Conservation (phyloP, 805 yeast species). For the Yamadazyma olivae region DNA sequence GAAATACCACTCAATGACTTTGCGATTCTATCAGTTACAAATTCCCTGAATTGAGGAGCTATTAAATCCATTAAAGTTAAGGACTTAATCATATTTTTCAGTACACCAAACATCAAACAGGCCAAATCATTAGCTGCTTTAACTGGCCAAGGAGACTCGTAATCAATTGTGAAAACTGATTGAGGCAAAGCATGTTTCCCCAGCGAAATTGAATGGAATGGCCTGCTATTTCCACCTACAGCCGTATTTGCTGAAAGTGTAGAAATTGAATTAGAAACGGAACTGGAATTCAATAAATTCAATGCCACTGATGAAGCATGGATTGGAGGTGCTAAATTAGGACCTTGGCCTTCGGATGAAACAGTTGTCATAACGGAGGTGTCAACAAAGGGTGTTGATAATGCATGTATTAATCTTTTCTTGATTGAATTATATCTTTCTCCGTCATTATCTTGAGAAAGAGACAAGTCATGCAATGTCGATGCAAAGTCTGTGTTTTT, state of each 20-base stretch:
- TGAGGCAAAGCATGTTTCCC: conserved; percentile 74
- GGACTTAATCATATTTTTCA: conserved; percentile 58
- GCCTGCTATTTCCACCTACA: conserved; percentile 29
- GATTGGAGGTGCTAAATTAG: conserved; percentile 18
- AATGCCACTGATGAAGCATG: conserved; percentile 33
- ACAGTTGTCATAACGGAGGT: conserved; percentile 27
- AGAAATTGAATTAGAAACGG: conserved; percentile 3
- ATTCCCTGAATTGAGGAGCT: conserved; percentile 70
- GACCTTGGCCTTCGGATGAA: conserved; percentile 11
- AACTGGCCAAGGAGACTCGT: conserved; percentile 72
- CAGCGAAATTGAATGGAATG: conserved; percentile 63
- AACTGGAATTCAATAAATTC: conserved; percentile 18
- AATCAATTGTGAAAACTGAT: conserved; percentile 79
- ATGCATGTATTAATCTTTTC: conserved; percentile 53
- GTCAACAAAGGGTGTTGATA: conserved; percentile 65
- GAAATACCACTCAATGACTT: conserved; percentile 15
- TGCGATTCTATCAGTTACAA: conserved; percentile 52
- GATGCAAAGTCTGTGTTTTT: conserved; percentile 44
- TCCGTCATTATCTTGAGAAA: conserved; percentile 31
- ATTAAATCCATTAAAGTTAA: conserved; percentile 71
- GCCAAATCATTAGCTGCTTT: conserved; percentile 89
- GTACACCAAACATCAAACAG: conserved; percentile 80
- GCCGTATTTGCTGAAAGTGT: conserved; percentile 2
- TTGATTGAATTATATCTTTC: conserved; percentile 36
- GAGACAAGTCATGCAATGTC: conserved; percentile 55